Base-by-base conservation (phyloP, 140 eudicot genomes). In the Senecio squalidus region DNA sequence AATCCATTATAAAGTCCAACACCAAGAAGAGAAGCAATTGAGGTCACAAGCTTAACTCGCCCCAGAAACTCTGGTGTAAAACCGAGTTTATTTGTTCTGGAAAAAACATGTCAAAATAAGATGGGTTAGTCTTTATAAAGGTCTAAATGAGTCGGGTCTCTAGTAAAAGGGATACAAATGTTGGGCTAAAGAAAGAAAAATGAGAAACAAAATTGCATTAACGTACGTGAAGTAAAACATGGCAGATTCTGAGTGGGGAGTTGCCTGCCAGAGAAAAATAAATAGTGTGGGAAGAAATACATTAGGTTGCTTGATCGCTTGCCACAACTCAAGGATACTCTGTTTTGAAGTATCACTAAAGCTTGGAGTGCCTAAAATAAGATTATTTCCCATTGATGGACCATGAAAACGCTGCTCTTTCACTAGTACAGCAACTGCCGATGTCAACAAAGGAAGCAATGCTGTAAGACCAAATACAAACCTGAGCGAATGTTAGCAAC, bases 191-290 rank as follows among this genome's bases (percentile, higher is more conserved):
- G 38, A 9, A 8, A 28, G 5, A 7, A 29, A 55, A 0, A 28
- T 29, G 3, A 18, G 7, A 54, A 59, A 24, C 38, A 36, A 1
- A n/a, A 22, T 43, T 54, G 49, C 10, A 45, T 26, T 33, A 38
- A 64, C 83, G 24, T 86, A 91, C 98, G 89, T 92, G 88, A 92
- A 92, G 79, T 74, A 92, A 61, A 92, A 92, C 98, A 92, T 92
- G 73, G 98, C 96, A 43, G 98, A 77, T 25, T 92, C 98, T 6
- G 98, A 92, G 34, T 87, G 98, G n/a, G 98, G 98, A 30, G 98
- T 92, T 62, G 96, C 96, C 72, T 92, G 98, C 98, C 98, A 92
- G 17, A 92, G 83, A 69, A 92, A 92, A 64, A 92, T 78, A 68
- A 92, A 92, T 52, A 87, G 27, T 16, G 98, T 92, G 53, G 98